Percentiles rank a stretch among this genome's conserved stretches.
Evolutionary conservation across 306 rosid genomes (phyloP).

Genomic region (Senna tora): DNA sequence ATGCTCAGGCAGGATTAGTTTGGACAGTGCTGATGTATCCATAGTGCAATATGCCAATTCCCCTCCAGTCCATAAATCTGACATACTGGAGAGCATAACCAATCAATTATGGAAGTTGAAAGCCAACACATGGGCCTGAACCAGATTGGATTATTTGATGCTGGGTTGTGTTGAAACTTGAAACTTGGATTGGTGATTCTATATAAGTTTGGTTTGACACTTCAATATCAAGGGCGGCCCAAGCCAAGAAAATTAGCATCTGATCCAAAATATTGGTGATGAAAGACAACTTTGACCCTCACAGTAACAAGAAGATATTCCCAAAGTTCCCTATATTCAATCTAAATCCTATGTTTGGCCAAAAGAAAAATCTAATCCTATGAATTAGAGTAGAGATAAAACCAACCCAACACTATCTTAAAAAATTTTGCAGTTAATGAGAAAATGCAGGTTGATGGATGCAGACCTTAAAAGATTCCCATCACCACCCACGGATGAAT

Average conservation of each 20-base stretch:
- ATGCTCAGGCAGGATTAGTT: neutral
- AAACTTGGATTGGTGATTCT: conserved; percentile 19
- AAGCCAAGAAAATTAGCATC: conserved; percentile 20
- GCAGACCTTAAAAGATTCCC: conserved; percentile 59
- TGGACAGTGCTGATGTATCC: neutral
- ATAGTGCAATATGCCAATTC: conserved; percentile 29
- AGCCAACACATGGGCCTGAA: too few species aligned
- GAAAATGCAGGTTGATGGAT: conserved; percentile 27
- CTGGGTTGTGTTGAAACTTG: conserved; percentile 27
- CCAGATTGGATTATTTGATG: conserved; percentile 16
- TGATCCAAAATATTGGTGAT: conserved; percentile 16
- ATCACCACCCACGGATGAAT: conserved; percentile 45
- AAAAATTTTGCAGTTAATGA: conserved; percentile 17
- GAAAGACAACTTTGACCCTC: conserved; percentile 29
- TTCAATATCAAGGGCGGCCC: conserved; percentile 31
- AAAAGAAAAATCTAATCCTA: too few species aligned
- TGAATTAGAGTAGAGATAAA: conserved; percentile 12
- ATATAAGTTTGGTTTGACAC: conserved; percentile 21
- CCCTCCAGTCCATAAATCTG: conserved; percentile 11
- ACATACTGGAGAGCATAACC: conserved; percentile 18
- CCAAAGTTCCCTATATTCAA: conserved; percentile 16
- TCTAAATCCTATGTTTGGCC: conserved; percentile 25
- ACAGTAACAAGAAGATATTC: conserved; percentile 18
- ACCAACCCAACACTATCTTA: neutral
- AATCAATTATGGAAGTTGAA: conserved; percentile 29